Percentiles rank a stretch among this genome's conserved stretches.
These are phyloP conservation scores for Rosa chinensis DNA, from an alignment of 306 rosid species.

Conservation along the genomic window DNA sequence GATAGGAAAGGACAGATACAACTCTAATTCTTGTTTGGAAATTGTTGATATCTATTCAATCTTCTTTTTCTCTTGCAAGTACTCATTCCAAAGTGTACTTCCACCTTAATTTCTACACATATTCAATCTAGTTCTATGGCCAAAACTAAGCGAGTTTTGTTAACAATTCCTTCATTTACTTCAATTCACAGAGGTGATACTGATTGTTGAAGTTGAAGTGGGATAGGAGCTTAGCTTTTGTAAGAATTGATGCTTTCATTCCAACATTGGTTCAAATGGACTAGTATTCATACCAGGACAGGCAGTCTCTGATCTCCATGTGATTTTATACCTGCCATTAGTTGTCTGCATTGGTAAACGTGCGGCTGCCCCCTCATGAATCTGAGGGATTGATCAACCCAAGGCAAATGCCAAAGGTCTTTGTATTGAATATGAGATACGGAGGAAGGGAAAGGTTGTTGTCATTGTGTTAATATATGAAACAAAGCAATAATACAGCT, in stretches of 20 bases:
- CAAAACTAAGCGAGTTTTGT: background rate
- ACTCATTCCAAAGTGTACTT: background rate
- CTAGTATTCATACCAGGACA: background rate
- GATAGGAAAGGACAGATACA: slow-evolving; percentile 26
- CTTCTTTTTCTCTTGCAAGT: slow-evolving; percentile 3
- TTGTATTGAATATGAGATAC: slow-evolving; percentile 10
- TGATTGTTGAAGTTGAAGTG: slow-evolving; percentile 2
- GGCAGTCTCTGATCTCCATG: slow-evolving; percentile 4
- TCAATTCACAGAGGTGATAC: background rate
- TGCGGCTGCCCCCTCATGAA: background rate
- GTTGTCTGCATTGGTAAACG: background rate
- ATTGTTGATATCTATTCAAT: slow-evolving; percentile 50
- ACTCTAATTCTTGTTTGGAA: slow-evolving; percentile 34
- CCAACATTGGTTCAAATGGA: background rate
- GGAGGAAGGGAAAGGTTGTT: slow-evolving; percentile 16
- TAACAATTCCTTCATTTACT: background rate
- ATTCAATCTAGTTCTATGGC: background rate
- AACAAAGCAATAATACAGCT: slow-evolving; percentile 26
- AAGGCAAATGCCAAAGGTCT: background rate
- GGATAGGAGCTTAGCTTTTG: background rate
- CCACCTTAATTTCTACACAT: background rate
- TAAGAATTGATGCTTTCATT: background rate
- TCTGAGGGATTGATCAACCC: background rate
- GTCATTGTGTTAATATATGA: slow-evolving; percentile 27
- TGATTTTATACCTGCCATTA: background rate